A percentile compares a stretch with the other conserved stretches of the same genome.
Evolutionary conservation across 768 basidiomycete genomes (phyloP).

Genomic region (Tulasnella sp.): DNA sequence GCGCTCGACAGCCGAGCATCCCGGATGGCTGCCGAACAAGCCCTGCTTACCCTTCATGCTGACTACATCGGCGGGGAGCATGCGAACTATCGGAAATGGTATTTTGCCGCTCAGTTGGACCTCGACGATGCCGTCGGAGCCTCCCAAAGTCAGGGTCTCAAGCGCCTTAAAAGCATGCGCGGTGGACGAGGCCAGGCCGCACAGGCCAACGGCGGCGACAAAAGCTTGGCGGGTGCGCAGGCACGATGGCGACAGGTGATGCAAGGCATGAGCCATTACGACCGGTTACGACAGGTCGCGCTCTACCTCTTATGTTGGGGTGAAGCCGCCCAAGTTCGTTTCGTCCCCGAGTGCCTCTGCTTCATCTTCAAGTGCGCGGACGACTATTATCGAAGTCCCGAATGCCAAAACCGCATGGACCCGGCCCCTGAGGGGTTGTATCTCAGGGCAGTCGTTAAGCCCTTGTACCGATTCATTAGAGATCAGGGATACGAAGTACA

Average conservation of each 20-base stretch:
- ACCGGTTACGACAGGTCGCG: slow-evolving; percentile 92
- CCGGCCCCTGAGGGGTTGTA: slow-evolving; percentile 96
- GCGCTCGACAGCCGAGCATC: slow-evolving; percentile 94
- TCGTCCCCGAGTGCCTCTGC: slow-evolving; percentile 92
- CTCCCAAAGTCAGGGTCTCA: slow-evolving; percentile 84
- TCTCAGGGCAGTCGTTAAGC: slow-evolving; percentile 83
- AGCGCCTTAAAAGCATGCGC: slow-evolving; percentile 74
- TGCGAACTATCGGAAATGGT: slow-evolving; percentile 99
- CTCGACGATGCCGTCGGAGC: slow-evolving; percentile 96
- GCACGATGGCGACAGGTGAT: slow-evolving; percentile 96
- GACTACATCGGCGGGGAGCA: slow-evolving; percentile 99
- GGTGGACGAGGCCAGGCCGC: slow-evolving; percentile 46
- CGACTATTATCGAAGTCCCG: slow-evolving; percentile 98
- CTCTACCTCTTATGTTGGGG: slow-evolving; percentile 96
- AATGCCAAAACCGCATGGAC: slow-evolving; percentile 89
- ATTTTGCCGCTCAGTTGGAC: slow-evolving; percentile 98
- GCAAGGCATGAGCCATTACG: slow-evolving; percentile 98
- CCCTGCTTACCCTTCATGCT: slow-evolving; percentile 90
- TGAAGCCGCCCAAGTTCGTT: slow-evolving; percentile 95
- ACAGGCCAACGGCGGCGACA: slow-evolving; percentile 50
- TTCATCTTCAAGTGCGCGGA: slow-evolving; percentile 99
- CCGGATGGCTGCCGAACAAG: slow-evolving; percentile 94
- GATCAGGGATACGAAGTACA: slow-evolving; percentile 97
- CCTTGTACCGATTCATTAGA: slow-evolving; percentile 91
- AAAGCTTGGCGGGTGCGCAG: slow-evolving; percentile 81